Conservation (phyloP, 139 green algal species). For the Picochlorum sp. region DNA sequence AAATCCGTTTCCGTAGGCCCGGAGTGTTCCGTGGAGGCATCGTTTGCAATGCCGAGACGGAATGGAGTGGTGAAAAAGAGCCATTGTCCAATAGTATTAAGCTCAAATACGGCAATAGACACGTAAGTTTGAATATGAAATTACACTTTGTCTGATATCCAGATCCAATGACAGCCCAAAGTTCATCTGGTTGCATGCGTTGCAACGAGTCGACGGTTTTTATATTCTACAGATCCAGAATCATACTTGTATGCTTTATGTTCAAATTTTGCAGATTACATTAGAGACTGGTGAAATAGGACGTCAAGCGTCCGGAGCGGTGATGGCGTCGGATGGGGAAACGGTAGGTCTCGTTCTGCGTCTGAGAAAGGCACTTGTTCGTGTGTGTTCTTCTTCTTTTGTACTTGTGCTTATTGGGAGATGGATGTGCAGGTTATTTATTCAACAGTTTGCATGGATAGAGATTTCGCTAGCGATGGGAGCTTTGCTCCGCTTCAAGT, state of each 20-base stretch:
- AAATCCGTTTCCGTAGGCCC: too few species aligned
- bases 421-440: slow-evolving; percentile 93
- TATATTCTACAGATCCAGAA: background rate
- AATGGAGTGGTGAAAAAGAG: too few species aligned
- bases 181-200: too few species aligned
- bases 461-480: slow-evolving; percentile 44
- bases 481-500: slow-evolving; percentile 85
- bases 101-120: too few species aligned
- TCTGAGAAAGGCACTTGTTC: background rate
- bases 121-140: too few species aligned
- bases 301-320: slow-evolving; percentile 77
- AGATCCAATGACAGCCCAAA: too few species aligned
- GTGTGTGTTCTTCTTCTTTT: background rate
- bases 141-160: too few species aligned
- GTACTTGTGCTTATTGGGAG: background rate
- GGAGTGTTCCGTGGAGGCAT: too few species aligned
- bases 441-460: slow-evolving; percentile 68
- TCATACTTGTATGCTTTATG: too few species aligned
- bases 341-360: too few species aligned
- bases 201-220: background rate
- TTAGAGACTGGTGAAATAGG: slow-evolving; percentile 91
- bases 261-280: slow-evolving; percentile 46
- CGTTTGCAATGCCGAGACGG: too few species aligned
- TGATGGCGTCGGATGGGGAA: slow-evolving; percentile 77
- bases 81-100: too few species aligned